These are phyloP conservation scores for Senna tora DNA, from an alignment of 306 rosid species.

Conservation along the genomic window DNA sequence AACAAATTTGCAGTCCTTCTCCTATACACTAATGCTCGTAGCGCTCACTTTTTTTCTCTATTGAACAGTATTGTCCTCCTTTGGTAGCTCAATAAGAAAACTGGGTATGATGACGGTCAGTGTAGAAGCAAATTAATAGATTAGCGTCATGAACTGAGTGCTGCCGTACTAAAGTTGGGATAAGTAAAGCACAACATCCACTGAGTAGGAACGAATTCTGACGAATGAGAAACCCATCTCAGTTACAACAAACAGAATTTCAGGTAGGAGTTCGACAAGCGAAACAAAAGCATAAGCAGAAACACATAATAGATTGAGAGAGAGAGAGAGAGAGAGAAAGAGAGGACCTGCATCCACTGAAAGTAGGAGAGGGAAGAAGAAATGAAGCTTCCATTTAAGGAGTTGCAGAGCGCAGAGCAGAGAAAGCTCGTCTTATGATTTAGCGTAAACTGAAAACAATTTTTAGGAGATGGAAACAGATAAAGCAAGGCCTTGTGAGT, in stretches of 20 bases:
- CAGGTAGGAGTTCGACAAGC: neutral
- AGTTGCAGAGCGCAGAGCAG: slow-evolving; percentile 27
- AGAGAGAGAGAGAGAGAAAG: slow-evolving; percentile 23
- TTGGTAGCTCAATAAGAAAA: neutral
- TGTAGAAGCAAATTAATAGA: neutral
- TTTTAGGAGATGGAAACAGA: neutral
- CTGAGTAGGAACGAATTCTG: neutral
- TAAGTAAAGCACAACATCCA: neutral
- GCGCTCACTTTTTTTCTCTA: neutral
- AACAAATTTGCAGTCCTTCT: neutral
- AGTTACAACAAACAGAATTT: neutral
- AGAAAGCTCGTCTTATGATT: slow-evolving; percentile 3
- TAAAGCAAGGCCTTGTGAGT: neutral
- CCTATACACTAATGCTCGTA: neutral
- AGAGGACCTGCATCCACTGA: slow-evolving; percentile 43
- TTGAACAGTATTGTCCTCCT: neutral
- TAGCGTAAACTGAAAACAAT: neutral
- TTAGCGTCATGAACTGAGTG: neutral
- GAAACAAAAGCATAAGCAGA: neutral
- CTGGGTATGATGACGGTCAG: neutral
- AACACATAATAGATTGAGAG: neutral
- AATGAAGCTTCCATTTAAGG: slow-evolving; percentile 50
- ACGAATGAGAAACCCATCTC: neutral
- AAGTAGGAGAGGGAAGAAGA: slow-evolving; percentile 39
- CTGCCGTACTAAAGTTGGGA: neutral